Evolutionary conservation across 2,329 filamentous ascomycete species (phyloP), one percentile per base, ranked within the genome.

Genomic region (Curvularia lunata): DNA sequence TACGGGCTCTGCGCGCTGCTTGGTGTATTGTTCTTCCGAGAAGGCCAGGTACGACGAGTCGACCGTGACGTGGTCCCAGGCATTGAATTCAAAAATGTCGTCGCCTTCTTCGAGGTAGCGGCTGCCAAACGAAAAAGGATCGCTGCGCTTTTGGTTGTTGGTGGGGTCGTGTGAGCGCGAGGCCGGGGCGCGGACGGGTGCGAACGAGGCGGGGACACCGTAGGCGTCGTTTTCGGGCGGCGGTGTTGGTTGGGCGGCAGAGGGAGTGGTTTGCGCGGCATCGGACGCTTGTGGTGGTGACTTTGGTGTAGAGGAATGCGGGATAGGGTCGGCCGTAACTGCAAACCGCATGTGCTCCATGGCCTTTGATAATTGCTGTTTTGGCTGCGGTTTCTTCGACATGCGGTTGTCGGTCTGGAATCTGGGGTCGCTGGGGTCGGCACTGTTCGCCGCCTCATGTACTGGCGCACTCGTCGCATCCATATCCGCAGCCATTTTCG

Each of bases 31-130:
- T 72, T 88, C 80, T 78, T 93, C 87, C 59, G 92, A 89, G 77
- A 95, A 97, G 73, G 90, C 86, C 73, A 89, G 88, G 83, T 97
- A 98, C 40, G 88, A 84, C 68, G 91, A 87, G 80, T 98, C 94
- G 75, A 92, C 92, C 78, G 94, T 89, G 74, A 98, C 95, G 76
- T 99, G 94, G 76, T 99, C 95, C 95, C 95, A 99, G 37, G 95
- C 95, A 78, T 99, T 99, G 86, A 95, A 97, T 77, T 96, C 90
- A 80, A 94, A 99, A 71, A 96, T 91, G 75, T 98, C 85, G 80
- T 97, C 93, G 73, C 88, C 86, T 76, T 94, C 84, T 70, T 90
- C 87, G 50, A 99, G 86, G 71, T 86, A 91, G 58, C 94, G 91
- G 47, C 91, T 95, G 60, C 95, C 95, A 77, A 99, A 99, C 78